phyloP scores from a whole-genome alignment of 2,329 filamentous ascomycete genomes.

The Apiospora phragmitis region DNA sequence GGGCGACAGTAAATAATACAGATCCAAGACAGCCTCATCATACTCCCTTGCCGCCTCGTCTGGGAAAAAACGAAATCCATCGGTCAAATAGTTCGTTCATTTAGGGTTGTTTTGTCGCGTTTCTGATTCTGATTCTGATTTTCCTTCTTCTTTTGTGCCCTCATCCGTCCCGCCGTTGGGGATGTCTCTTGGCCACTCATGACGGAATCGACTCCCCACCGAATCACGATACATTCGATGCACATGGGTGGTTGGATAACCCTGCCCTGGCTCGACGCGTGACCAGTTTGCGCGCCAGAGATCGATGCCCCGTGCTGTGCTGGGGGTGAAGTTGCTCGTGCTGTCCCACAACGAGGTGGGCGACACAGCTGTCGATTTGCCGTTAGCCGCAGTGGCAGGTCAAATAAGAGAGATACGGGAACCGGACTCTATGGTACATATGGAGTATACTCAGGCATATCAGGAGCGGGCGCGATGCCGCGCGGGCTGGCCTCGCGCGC shows the following conservation, averaged over 20 bases:
- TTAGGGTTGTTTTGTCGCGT: neutral
- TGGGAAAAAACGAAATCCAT: neutral
- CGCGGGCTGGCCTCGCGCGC: neutral
- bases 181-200: neutral
- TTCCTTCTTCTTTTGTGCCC: neutral
- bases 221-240: neutral
- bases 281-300: neutral
- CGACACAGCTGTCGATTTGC: neutral
- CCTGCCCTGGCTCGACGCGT: slow-evolving; percentile 1
- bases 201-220: neutral
- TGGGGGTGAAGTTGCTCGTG: neutral
- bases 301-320: neutral
- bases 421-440: neutral
- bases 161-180: neutral
- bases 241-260: neutral
- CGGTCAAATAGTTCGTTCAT: neutral
- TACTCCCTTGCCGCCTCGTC: neutral
- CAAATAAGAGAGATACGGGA: neutral
- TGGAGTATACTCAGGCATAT: neutral
- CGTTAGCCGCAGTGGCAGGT: neutral
- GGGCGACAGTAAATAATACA: neutral
- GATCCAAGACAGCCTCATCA: slow-evolving; percentile 3
- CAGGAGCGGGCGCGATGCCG: neutral
- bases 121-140: neutral
- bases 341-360: neutral